Evolutionary conservation across 2,329 filamentous ascomycete species (phyloP).

Genomic region (Talaromyces funiculosus): DNA sequence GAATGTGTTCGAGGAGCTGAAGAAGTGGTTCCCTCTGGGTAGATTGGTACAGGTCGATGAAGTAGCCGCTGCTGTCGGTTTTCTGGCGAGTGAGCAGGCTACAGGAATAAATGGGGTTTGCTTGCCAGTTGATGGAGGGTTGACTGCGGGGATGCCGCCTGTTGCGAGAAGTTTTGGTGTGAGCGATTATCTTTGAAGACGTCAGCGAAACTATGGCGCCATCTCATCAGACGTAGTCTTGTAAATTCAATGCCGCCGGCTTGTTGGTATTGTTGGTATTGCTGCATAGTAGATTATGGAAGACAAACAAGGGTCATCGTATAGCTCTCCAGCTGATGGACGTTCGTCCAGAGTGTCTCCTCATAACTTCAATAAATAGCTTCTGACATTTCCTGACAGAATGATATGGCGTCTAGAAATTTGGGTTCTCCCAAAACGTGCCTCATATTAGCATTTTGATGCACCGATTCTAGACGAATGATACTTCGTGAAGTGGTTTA

Average conservation of each 20-base stretch:
- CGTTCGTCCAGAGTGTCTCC: background rate
- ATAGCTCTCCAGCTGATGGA: background rate
- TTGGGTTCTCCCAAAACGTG: background rate
- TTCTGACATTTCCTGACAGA: too few species aligned
- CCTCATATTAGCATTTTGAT: too few species aligned
- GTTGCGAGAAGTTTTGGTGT: conserved; percentile 19
- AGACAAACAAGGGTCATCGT: background rate
- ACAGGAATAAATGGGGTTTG: conserved; percentile 18
- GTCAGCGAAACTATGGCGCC: background rate
- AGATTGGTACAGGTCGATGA: conserved; percentile 20
- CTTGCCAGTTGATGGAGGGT: conserved; percentile 21
- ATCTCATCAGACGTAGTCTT: background rate
- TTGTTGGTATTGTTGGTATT: background rate
- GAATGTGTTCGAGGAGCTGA: conserved; percentile 15
- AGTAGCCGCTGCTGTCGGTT: conserved; percentile 23
- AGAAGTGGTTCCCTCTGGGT: conserved; percentile 21
- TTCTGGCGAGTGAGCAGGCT: conserved; percentile 9
- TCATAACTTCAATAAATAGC: background rate
- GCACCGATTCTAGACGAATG: too few species aligned
- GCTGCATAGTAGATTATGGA: background rate
- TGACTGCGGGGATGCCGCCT: conserved; percentile 20
- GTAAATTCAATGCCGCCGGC: too few species aligned
- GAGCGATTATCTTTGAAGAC: conserved; percentile 17
- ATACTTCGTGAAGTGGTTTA: too few species aligned
- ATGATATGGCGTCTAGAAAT: too few species aligned